These are phyloP conservation scores for Ustilago sp. DNA, from an alignment of 1,284 basidiomycete species.

Conservation along the genomic window DNA sequence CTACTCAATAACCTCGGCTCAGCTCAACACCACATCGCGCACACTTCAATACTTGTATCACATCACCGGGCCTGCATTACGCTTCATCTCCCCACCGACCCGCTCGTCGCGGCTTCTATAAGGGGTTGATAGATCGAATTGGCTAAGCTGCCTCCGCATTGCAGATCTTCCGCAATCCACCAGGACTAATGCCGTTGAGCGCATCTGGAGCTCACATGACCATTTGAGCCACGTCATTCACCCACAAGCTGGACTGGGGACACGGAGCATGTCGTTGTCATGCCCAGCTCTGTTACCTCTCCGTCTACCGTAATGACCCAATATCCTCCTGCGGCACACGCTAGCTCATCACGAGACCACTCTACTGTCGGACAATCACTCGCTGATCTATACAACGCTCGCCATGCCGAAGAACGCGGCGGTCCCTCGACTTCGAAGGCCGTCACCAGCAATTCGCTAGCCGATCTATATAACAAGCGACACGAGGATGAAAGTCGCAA, in stretches of 20 bases:
- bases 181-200: background rate
- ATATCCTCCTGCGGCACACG: conserved; percentile 15
- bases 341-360: conserved; percentile 5
- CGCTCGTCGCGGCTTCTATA: background rate
- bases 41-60: background rate
- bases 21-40: background rate
- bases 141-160: background rate
- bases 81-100: background rate
- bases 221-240: background rate
- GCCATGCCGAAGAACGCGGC: conserved; percentile 19
- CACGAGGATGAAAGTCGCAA: conserved; percentile 14
- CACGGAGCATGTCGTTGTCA: conserved; percentile 1
- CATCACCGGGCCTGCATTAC: background rate
- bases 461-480: conserved; percentile 17
- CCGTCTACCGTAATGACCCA: conserved; percentile 20
- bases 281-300: conserved; percentile 11
- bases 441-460: conserved; percentile 10
- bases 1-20: background rate
- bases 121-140: background rate
- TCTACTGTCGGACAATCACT: conserved; percentile 11
- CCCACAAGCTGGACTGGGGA: background rate
- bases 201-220: background rate
- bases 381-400: conserved; percentile 35
- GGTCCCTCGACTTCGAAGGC: background rate
- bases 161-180: background rate